Evolutionary conservation across 2,329 filamentous ascomycete species (phyloP), one percentile per base, ranked within the genome.

Genomic region (Septoria linicola): DNA sequence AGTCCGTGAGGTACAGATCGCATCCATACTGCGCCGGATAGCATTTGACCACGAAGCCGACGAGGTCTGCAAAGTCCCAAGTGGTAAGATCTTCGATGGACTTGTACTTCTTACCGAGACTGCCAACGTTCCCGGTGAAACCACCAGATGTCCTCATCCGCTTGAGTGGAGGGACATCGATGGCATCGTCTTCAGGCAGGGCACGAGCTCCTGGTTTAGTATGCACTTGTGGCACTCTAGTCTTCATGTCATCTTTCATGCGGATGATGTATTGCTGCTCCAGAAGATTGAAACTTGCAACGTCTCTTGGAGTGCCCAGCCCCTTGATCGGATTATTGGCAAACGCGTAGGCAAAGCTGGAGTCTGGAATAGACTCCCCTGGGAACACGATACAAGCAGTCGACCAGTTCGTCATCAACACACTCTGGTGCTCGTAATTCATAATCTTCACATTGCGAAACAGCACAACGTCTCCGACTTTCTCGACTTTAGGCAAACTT

Each of bases 1-100:
- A 96, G 68, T 96, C 91, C 0, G 88, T 87, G 14, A 95, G 73
- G 74, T 90, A 90, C 0, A 96, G 58, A 4, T 82, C 80, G 10
- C 80, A 70, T 20, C 68, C 74, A 32, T 70, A 67, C 20, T 39
- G 17, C 7, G 61, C 66, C 11, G 70, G 63, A 58, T 74, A 80
- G 0, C 77, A 72, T 58, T 78, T 83, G 40, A 90, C 78, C 2
- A 95, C 81, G 63, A 91, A 80, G 1, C 80, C 89, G 14, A 88
- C 73, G 1, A 95, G 65, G 64, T 96, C 82, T 61, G 79, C 82
- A 63, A 85, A 95, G 0, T 62, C 73, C 11, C 69, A 67, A 0
- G 77, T 70, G 2, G 71, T 62, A 1, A 89, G 70, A 59, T 90
- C 80, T 57, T 84, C 76, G 46, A 96, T 76, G 14, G 85, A 72